Percentiles rank a stretch among this genome's conserved stretches.
These are phyloP conservation scores for Didymella pinodella DNA, from an alignment of 2,329 filamentous ascomycete species.

Conservation along the genomic window DNA sequence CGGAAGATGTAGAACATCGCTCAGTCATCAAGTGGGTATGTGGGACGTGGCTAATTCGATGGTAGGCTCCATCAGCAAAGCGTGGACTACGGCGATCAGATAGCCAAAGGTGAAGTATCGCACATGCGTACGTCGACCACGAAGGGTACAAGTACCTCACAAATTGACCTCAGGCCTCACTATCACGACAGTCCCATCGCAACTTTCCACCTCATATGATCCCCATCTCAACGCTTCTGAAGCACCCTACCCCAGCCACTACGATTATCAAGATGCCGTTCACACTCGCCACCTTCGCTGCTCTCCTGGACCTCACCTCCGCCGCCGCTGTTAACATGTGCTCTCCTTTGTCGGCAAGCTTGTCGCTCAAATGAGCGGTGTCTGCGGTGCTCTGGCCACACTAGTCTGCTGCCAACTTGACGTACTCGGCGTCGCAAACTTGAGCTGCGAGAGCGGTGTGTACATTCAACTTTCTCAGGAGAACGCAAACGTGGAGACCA, in stretches of 20 bases:
- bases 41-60: neutral
- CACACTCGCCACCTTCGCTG: slow-evolving; percentile 18
- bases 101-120: neutral
- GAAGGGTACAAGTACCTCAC: slow-evolving; percentile 1
- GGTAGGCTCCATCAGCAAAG: neutral
- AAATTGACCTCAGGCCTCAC: neutral
- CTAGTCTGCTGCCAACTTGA: slow-evolving; percentile 33
- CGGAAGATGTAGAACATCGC: neutral
- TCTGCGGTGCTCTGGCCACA: slow-evolving; percentile 26
- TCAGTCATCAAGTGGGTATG: neutral
- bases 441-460: slow-evolving; percentile 32
- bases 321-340: slow-evolving; percentile 22
- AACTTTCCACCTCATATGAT: neutral
- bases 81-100: neutral
- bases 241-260: neutral
- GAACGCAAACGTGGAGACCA: neutral
- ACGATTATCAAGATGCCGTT: slow-evolving; percentile 21
- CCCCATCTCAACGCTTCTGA: too few relatives aligned
- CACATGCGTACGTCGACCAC: neutral
- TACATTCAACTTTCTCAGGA: neutral
- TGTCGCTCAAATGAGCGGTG: slow-evolving; percentile 15
- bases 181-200: neutral
- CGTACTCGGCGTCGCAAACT: slow-evolving; percentile 25
- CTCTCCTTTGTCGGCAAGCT: slow-evolving; percentile 7
- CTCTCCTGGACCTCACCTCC: slow-evolving; percentile 24